phyloP scores from a whole-genome alignment of 306 rosid species.

The Senna siamea region DNA sequence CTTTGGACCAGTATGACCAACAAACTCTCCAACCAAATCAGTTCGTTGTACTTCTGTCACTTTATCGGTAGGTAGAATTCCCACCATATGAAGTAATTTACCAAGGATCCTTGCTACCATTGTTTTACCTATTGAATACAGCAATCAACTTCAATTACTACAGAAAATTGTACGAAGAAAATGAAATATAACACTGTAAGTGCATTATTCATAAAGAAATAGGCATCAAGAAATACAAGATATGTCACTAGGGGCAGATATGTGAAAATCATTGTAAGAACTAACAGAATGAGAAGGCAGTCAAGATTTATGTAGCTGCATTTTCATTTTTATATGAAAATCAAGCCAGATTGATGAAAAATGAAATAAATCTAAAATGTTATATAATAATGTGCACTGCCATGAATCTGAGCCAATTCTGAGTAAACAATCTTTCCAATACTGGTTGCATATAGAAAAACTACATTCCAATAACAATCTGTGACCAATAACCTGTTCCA shows the following conservation, averaged over 20 bases:
- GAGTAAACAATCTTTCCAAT: conserved; percentile 5
- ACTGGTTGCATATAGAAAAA: neutral
- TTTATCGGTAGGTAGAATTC: conserved; percentile 85
- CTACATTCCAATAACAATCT: conserved; percentile 19
- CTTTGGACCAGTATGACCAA: conserved; percentile 98
- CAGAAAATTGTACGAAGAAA: neutral
- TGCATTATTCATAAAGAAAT: neutral
- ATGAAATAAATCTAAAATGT: neutral
- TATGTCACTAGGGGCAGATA: neutral
- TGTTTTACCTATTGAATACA: conserved; percentile 77
- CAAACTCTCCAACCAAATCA: conserved; percentile 96
- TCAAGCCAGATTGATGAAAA: neutral
- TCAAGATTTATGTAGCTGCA: neutral
- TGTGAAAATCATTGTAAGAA: neutral
- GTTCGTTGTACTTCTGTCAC: conserved; percentile 98
- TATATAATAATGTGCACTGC: neutral
- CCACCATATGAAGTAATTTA: conserved; percentile 89
- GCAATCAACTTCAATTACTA: conserved; percentile 8
- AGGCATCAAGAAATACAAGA: neutral
- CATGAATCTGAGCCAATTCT: conserved; percentile 19
- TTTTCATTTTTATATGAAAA: neutral
- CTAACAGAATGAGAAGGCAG: neutral
- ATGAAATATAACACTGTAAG: neutral
- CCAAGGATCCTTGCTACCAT: conserved; percentile 97
- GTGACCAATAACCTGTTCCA: conserved; percentile 74